A percentile compares a stretch with the other conserved stretches of the same genome.
Evolutionary conservation across 1,284 basidiomycete species (phyloP).

Genomic region (Mycosarcoma maydis): DNA sequence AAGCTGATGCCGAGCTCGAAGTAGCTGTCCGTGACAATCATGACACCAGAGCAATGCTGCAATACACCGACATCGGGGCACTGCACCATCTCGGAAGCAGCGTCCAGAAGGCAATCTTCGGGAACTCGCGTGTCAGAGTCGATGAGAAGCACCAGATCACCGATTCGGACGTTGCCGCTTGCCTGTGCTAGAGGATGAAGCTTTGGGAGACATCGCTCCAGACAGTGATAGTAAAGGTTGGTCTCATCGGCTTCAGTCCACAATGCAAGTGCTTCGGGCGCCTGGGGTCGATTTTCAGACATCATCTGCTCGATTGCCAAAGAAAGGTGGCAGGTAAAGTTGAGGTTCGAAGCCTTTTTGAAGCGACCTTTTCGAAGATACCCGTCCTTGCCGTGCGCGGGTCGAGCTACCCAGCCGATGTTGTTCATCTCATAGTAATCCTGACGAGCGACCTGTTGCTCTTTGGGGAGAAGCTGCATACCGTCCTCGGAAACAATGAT

Average conservation of each 20-base stretch:
- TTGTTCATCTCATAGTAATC: conserved; percentile 79
- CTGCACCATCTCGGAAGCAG: conserved; percentile 81
- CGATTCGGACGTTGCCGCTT: conserved; percentile 53
- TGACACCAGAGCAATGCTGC: conserved; percentile 81
- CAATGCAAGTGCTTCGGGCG: too few relatives aligned
- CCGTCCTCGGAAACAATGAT: conserved; percentile 84
- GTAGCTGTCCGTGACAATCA: conserved; percentile 85
- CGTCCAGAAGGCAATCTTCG: conserved; percentile 84
- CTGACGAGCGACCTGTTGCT: conserved; percentile 75
- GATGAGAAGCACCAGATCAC: conserved; percentile 54
- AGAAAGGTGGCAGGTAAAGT: conserved; percentile 79
- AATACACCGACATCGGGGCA: conserved; percentile 82
- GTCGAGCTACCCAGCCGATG: conserved; percentile 84
- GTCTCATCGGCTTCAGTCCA: conserved; percentile 48
- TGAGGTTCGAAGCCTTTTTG: conserved; percentile 91
- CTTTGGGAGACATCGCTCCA: conserved; percentile 68
- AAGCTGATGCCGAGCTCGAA: conserved; percentile 86
- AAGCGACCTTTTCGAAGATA: conserved; percentile 86
- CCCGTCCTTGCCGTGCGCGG: conserved; percentile 75
- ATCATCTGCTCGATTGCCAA: conserved; percentile 80
- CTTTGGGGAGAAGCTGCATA: conserved; percentile 73
- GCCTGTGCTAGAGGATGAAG: conserved; percentile 66
- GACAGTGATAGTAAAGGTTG: conserved; percentile 33
- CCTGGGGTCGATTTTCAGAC: conserved; percentile 24
- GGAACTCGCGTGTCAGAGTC: conserved; percentile 87